Percentiles rank a stretch among this genome's conserved stretches.
Evolutionary conservation across 768 basidiomycete genomes (phyloP).

Genomic region (Termitomyces sp.): DNA sequence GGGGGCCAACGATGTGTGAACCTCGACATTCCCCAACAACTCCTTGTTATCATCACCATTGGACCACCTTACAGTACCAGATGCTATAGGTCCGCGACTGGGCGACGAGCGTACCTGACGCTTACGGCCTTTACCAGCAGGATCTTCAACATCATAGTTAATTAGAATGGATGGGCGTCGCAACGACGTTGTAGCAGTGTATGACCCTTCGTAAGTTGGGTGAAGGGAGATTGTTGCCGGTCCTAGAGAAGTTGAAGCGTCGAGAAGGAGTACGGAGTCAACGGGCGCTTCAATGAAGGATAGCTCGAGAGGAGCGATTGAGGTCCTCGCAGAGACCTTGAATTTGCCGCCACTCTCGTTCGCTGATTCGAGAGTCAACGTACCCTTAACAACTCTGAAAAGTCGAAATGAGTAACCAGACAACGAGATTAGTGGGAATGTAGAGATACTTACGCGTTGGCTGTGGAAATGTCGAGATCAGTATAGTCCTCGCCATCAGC

Average conservation of each 20-base stretch:
- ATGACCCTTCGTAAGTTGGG: slow-evolving; percentile 18
- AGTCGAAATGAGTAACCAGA: background rate
- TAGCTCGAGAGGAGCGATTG: slow-evolving; percentile 9
- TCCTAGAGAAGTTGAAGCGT: slow-evolving; percentile 14
- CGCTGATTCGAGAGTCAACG: slow-evolving; percentile 7
- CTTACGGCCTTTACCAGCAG: slow-evolving; percentile 14
- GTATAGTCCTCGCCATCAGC: slow-evolving; percentile 21
- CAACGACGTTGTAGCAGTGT: slow-evolving; percentile 9
- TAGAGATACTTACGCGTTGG: slow-evolving; percentile 35
- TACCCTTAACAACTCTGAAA: slow-evolving; percentile 5
- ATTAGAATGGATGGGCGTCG: background rate
- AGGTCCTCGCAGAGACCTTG: slow-evolving; percentile 10
- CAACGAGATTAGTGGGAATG: too few relatives aligned
- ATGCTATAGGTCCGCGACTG: background rate
- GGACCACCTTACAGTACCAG: slow-evolving; percentile 11
- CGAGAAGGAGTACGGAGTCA: slow-evolving; percentile 12
- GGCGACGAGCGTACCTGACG: slow-evolving; percentile 3
- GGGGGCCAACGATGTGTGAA: slow-evolving; percentile 14
- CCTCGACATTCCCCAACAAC: slow-evolving; percentile 2
- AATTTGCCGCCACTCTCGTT: slow-evolving; percentile 14
- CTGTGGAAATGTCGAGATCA: slow-evolving; percentile 25
- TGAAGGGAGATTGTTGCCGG: slow-evolving; percentile 12
- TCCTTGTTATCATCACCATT: background rate
- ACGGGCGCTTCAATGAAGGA: slow-evolving; percentile 13
- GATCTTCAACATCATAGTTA: slow-evolving; percentile 13